phyloP scores from a whole-genome alignment of 352 stramenopile species.

The Aphanomyces stellatus region DNA sequence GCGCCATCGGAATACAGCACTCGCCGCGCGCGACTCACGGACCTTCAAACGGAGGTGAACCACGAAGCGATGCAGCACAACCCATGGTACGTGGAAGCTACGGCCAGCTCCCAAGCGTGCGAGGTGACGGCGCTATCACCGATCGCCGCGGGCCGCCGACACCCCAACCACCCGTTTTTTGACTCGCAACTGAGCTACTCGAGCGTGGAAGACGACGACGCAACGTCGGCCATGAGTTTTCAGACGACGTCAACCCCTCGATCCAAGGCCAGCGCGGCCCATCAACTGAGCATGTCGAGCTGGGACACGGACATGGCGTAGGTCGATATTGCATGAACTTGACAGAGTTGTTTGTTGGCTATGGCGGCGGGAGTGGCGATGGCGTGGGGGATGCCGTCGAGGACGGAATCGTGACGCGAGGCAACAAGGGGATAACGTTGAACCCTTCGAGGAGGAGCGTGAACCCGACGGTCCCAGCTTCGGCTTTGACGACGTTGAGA shows the following conservation, averaged over 20 bases:
- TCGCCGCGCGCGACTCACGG: neutral
- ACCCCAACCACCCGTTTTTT: too few species aligned
- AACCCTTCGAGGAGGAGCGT: slow-evolving; percentile 49
- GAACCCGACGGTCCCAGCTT: slow-evolving; percentile 56
- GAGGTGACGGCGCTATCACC: too few species aligned
- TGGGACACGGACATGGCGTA: neutral
- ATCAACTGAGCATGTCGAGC: slow-evolving; percentile 6
- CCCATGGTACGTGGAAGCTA: slow-evolving; percentile 5
- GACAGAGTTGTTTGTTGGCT: neutral
- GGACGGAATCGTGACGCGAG: slow-evolving; percentile 29
- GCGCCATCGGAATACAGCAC: neutral
- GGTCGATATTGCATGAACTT: neutral
- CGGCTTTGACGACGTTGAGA: slow-evolving; percentile 39
- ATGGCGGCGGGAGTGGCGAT: too few species aligned
- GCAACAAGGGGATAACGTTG: slow-evolving; percentile 55
- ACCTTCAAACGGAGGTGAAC: neutral
- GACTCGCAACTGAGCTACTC: neutral
- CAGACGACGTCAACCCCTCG: neutral
- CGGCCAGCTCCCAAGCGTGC: too few species aligned
- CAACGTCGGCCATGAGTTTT: neutral
- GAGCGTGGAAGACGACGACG: neutral
- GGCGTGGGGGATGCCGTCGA: too few species aligned
- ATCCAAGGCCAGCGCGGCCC: neutral
- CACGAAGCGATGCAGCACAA: slow-evolving; percentile 4
- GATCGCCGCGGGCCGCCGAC: too few species aligned